Base-by-base conservation (phyloP, 441 rosid species). In the Manihot esculenta region DNA sequence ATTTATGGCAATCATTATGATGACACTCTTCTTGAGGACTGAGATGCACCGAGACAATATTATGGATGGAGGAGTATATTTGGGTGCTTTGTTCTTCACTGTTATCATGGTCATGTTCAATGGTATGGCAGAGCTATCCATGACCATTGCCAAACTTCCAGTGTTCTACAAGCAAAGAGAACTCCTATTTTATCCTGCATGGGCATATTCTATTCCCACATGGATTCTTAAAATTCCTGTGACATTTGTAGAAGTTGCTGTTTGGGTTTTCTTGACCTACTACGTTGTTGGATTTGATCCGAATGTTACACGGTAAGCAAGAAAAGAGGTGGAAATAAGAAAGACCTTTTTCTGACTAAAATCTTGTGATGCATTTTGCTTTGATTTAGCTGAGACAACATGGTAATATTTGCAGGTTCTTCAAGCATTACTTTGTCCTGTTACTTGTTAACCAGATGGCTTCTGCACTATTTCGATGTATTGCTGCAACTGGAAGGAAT, bases 151-250 rank as follows among this genome's bases (percentile, higher is more conserved):
- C 64, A 90, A 87, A 67, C 98, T 93, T 76, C 93, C 93, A 33
- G 89, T 92, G 66, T 90, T 92, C 64, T 92, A 84, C 88, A 92
- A 90, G 80, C 97, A 92, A 76, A 82, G 98, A 30, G 92, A 90
- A 64, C 77, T 80, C 42, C 81, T 83, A 13, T 90, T 92, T 81
- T 90, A 77, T 76, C 96, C 98, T 59, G 61, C 95, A 0, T 93
- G 95, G 97, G 84, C 85, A 5, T 93, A 79, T 76, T 63, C 93
- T 50, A 73, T 93, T 45, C 98, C 98, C n/a, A 71, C 84, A 23
- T 89, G 96, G 97, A 79, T 93, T 72, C 84, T 91, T 24, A 89
- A 89, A 80, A 85, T 88, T 56, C 96, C 96, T 3, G 71, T 89
- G 49, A 68, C 89, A 50, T 61, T 89, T 17, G 17, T 79, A 20